phyloP scores from a whole-genome alignment of 78 protist genomes.

The Dictyostelium brefeldianum region DNA sequence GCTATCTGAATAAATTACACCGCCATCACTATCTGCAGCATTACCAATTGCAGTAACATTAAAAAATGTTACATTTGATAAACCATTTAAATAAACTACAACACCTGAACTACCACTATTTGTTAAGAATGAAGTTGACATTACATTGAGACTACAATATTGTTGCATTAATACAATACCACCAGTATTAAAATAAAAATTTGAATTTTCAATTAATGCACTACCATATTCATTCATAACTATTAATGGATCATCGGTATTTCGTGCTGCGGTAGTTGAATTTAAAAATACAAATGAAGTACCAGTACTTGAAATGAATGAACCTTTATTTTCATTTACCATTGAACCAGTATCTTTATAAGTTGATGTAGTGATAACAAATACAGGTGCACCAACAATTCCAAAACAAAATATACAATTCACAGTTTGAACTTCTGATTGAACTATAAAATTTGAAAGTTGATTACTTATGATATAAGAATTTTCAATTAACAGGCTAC shows the following conservation, averaged over 20 bases:
- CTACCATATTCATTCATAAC: neutral
- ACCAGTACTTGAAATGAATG: neutral
- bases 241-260: neutral
- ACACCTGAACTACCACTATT: neutral
- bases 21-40: neutral
- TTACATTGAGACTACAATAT: neutral
- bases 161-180: neutral
- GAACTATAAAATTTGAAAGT: neutral
- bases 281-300: neutral
- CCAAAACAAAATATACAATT: neutral
- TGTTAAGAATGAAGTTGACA: neutral
- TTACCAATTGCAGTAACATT: neutral
- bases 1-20: slow-evolving; percentile 4
- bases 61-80: neutral
- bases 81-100: neutral
- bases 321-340: no score
- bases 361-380: neutral
- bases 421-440: neutral
- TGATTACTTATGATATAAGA: neutral
- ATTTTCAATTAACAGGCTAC: no score
- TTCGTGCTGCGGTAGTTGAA: neutral
- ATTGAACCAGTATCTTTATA: neutral
- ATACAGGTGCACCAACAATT: neutral
- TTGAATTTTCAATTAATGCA: neutral
- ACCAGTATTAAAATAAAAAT: neutral